phyloP scores from a whole-genome alignment of 106 monocot genomes.

The Triglochin maritima region DNA sequence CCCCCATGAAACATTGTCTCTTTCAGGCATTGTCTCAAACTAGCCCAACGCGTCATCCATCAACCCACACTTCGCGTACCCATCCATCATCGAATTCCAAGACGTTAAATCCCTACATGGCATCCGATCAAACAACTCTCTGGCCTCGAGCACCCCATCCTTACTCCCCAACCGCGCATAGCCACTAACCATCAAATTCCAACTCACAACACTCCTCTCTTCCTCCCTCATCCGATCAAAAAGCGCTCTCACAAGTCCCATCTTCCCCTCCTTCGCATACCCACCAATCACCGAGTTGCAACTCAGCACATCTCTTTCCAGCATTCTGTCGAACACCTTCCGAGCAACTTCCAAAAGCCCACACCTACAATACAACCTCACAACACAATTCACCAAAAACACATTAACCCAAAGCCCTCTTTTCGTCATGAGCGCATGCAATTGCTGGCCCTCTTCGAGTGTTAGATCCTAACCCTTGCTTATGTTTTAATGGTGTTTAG shows the following conservation, averaged over 20 bases:
- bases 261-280: slow-evolving; percentile 28
- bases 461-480: no score
- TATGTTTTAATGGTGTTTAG: no score
- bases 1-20: slow-evolving; percentile 36
- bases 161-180: slow-evolving; percentile 9
- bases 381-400: slow-evolving; percentile 31
- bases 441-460: slow-evolving; percentile 16
- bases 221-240: slow-evolving; percentile 28
- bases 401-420: slow-evolving; percentile 8
- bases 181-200: slow-evolving; percentile 54
- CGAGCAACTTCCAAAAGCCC: slow-evolving; percentile 14
- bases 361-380: slow-evolving; percentile 29
- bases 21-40: slow-evolving; percentile 34
- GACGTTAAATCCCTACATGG: slow-evolving; percentile 26
- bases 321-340: slow-evolving; percentile 40
- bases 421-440: slow-evolving; percentile 34
- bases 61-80: slow-evolving; percentile 25
- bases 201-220: slow-evolving; percentile 28
- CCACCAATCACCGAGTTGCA: slow-evolving; percentile 58
- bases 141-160: slow-evolving; percentile 15
- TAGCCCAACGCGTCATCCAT: slow-evolving; percentile 20
- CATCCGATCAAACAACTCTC: slow-evolving; percentile 30
- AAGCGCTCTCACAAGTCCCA: slow-evolving; percentile 20
- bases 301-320: slow-evolving; percentile 19
- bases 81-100: slow-evolving; percentile 50